Conservation (phyloP, 805 yeast genomes). For the Trichomonascus vanleenenianus region DNA sequence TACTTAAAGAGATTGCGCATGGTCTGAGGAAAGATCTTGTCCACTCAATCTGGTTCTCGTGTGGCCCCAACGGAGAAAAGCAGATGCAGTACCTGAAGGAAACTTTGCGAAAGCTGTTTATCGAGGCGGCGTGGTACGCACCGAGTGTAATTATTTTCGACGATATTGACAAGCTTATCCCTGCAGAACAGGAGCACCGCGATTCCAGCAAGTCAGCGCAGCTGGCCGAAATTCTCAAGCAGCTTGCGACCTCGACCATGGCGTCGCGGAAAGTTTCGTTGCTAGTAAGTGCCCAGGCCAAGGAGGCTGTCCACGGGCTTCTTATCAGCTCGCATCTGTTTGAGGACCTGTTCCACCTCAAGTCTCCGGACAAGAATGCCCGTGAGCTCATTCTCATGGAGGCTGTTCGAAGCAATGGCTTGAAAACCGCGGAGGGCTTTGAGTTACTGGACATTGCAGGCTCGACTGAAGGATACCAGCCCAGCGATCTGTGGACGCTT, state of each 20-base stretch:
- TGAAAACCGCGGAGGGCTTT: slow-evolving; percentile 34
- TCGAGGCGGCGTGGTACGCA: slow-evolving; percentile 60
- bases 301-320: slow-evolving; percentile 53
- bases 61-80: slow-evolving; percentile 53
- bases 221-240: slow-evolving; percentile 52
- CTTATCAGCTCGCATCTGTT: slow-evolving; percentile 63
- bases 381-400: slow-evolving; percentile 42
- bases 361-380: slow-evolving; percentile 60
- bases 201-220: slow-evolving; percentile 59
- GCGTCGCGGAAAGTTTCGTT: slow-evolving; percentile 42
- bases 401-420: slow-evolving; percentile 31
- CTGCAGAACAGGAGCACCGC: slow-evolving; percentile 54
- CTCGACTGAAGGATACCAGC: slow-evolving; percentile 85
- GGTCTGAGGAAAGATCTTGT: slow-evolving; percentile 35
- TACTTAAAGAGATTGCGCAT: slow-evolving; percentile 38
- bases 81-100: slow-evolving; percentile 39
- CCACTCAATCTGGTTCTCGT: slow-evolving; percentile 41
- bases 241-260: slow-evolving; percentile 35
- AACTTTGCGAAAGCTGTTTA: slow-evolving; percentile 38
- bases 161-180: slow-evolving; percentile 64
- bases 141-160: slow-evolving; percentile 74
- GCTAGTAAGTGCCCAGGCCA: slow-evolving; percentile 55
- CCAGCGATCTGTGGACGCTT: slow-evolving; percentile 67
- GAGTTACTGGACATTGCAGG: slow-evolving; percentile 43
- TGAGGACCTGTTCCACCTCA: slow-evolving; percentile 52